A percentile compares a stretch with the other conserved stretches of the same genome.
phyloP scores from a whole-genome alignment of 1,284 basidiomycete species.

The Ustilago nuda region DNA sequence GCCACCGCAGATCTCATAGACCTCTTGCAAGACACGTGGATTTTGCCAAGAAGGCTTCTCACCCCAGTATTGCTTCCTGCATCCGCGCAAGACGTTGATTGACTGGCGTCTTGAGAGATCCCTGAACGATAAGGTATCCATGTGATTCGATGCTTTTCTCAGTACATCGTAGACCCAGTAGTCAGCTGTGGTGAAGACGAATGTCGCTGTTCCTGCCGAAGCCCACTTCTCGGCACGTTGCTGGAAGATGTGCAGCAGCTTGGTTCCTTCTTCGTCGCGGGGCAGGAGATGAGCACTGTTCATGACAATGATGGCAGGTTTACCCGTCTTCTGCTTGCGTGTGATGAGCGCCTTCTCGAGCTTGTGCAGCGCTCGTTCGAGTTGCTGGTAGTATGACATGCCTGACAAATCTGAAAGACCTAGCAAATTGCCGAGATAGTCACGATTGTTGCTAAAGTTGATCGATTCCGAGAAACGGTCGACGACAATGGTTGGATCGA shows the following conservation, averaged over 20 bases:
- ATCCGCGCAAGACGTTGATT: slow-evolving; percentile 55
- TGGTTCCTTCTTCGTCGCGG: slow-evolving; percentile 59
- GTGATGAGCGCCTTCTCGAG: slow-evolving; percentile 61
- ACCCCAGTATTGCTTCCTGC: slow-evolving; percentile 62
- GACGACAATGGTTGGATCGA: slow-evolving; percentile 57
- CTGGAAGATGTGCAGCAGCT: slow-evolving; percentile 62
- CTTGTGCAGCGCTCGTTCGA: slow-evolving; percentile 64
- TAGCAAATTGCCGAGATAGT: slow-evolving; percentile 64
- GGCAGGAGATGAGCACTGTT: slow-evolving; percentile 61
- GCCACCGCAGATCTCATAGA: slow-evolving; percentile 62
- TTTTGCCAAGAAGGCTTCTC: slow-evolving; percentile 49
- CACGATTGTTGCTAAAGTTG: slow-evolving; percentile 64
- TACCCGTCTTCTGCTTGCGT: slow-evolving; percentile 49
- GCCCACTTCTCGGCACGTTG: slow-evolving; percentile 67
- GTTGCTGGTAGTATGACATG: slow-evolving; percentile 60
- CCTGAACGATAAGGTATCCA: slow-evolving; percentile 64
- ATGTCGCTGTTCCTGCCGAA: slow-evolving; percentile 57
- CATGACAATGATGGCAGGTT: slow-evolving; percentile 65
- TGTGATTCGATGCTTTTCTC: slow-evolving; percentile 59
- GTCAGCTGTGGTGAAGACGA: slow-evolving; percentile 61
- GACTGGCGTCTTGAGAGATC: slow-evolving; percentile 58
- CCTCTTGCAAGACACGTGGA: slow-evolving; percentile 51
- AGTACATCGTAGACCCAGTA: slow-evolving; percentile 63
- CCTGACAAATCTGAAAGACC: slow-evolving; percentile 62
- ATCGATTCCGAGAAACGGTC: slow-evolving; percentile 63